These are phyloP conservation scores for Sechiopsis laciniata DNA, from an alignment of 306 rosid genomes.

Conservation along the genomic window DNA sequence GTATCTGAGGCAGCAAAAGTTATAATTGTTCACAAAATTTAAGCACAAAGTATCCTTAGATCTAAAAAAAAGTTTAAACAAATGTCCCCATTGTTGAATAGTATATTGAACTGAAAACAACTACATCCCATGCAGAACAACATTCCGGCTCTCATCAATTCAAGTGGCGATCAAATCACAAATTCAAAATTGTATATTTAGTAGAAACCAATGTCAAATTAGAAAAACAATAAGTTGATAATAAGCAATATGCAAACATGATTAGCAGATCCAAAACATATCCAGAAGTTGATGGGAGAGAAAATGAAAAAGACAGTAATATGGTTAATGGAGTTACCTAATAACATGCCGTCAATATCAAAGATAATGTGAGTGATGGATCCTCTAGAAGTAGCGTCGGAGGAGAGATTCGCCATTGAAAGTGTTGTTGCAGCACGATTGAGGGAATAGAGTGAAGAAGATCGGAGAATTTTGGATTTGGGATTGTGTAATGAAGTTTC, in stretches of 20 bases:
- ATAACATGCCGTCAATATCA: constrained; percentile 95
- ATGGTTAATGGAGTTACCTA: constrained; percentile 44
- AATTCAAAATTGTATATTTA: background rate
- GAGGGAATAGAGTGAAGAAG: background rate
- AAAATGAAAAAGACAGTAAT: background rate
- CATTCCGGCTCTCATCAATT: background rate
- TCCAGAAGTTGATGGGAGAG: background rate
- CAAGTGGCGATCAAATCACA: background rate
- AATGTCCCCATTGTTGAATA: background rate
- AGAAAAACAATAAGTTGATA: background rate
- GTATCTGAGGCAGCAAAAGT: constrained; percentile 48
- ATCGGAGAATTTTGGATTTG: background rate
- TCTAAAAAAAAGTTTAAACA: background rate
- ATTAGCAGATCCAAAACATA: background rate
- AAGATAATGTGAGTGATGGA: constrained; percentile 62
- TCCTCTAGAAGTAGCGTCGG: constrained; percentile 25
- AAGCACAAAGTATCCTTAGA: background rate
- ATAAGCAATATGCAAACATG: background rate
- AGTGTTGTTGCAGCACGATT: background rate
- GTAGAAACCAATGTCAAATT: background rate
- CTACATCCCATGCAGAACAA: background rate
- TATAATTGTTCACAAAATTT: background rate
- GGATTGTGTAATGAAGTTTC: background rate
- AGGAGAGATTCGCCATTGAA: constrained; percentile 47
- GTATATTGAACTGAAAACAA: background rate